Base-by-base conservation (phyloP, 352 stramenopile species). In the Sclerospora graminicola region DNA sequence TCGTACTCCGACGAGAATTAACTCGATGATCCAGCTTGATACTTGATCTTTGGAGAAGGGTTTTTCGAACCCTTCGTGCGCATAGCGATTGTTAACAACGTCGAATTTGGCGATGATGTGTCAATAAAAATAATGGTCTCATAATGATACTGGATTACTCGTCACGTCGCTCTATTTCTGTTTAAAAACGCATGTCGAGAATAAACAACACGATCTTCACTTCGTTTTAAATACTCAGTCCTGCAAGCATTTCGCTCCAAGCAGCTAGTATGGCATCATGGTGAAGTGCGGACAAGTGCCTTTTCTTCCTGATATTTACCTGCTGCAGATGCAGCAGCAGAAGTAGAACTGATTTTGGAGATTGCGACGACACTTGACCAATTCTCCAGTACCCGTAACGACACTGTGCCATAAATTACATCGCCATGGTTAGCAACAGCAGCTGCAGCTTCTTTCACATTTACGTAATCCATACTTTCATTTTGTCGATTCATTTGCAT, bases 401-500 rank as follows among this genome's bases (percentile, higher is more conserved):
- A 86, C 47, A 82, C 77, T 89, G 21, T 26, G 21, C 21, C 21
- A 16, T 35, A n/a, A n/a, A 35, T 7, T 35, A 16, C 13, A 35
- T 16, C 16, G 4, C 28, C 28, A 15, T 33, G 10, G 4, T 4
- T 15, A 33, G 28, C n/a, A 15, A 13, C 10, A 33, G 5, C 14
- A 35, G 30, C n/a, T 16, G 28, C 13, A 30, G 10, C 26, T 10
- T 30, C 10, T 30, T 10, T 10, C 26, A 6, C 26, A 6, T 30
- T 10, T 30, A 44, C 13, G 45, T 21, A 19, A 29, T 14, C 10
- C 75, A 51, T 52, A 90, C 78, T 51, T 53, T 89, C 78, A 45
- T 87, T 88, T 57, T 89, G 78, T 47, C 84, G 42, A 42, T 90
- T 90, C 40, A 90, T 74, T 52, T 81, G 69, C 50, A 63, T 29